Evolutionary conservation across 2,329 filamentous ascomycete species (phyloP), one percentile per base, ranked within the genome.

Genomic region (Zymoseptoria pseudotritici): DNA sequence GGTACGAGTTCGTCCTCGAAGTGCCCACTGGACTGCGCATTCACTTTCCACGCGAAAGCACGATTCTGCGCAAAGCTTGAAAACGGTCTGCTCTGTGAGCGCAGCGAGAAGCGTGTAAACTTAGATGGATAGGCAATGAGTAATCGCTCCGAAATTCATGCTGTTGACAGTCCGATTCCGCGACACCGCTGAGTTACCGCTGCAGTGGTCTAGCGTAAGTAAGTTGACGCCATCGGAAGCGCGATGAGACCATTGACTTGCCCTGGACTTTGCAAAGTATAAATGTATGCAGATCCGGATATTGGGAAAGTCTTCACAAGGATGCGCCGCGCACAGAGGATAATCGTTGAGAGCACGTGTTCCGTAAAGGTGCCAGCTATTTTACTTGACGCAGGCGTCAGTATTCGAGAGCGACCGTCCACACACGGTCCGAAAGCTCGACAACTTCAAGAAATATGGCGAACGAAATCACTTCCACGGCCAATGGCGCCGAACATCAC

Each of bases 401-500:
- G 31, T 36, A 2, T 13, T 36, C 2, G 4, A 36, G 31, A 36
- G 10, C 9, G 31, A 36, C 2, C 13, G 3, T 36, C 13, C 31
- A 36, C 10, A 36, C 31, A 36, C 9, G 10, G 31, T 17, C 31
- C 31, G 8, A 13, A 10, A 11, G 31, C 24, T 36, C 31, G 13
- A 36, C 31, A 36, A 10, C 31, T 36, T 36, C 31, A 36, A 17
- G 2, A 13, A 36, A 17, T 17, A 36, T 36, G 31, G 31, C 31
- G 10, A 36, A 36, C 31, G 9, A 36, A 4, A 36, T 13, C 10
- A 17, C 31, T 36, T n/a, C 63, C 55, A 42, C 11, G 17, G 22
- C n/a, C 3, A 55, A 60, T 55, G 56, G 54, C 31, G 31, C 56
- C 29, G 42, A 51, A n/a, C 9, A 36, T 36, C 57, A 53, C 11